phyloP scores from a whole-genome alignment of 2,329 filamentous ascomycete species.

The Ascochyta viciae-villosae region DNA sequence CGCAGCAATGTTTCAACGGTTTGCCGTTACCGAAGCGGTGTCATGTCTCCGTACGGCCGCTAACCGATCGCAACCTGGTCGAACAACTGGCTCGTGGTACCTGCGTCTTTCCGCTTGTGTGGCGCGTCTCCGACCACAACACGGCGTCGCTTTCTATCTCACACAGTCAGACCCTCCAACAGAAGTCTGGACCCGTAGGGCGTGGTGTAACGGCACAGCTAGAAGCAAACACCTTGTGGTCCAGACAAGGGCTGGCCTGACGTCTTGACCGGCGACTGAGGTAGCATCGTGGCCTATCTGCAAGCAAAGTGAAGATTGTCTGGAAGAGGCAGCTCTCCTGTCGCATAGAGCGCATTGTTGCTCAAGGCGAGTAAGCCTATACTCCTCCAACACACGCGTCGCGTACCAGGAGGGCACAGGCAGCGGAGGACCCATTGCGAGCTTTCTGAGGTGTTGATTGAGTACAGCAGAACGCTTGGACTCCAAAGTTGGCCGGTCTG shows the following conservation, averaged over 20 bases:
- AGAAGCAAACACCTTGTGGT: neutral
- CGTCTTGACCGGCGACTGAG: neutral
- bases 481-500: constrained; percentile 16
- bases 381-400: constrained; percentile 15
- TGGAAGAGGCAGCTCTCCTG: constrained; percentile 2
- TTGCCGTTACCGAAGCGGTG: constrained; percentile 26
- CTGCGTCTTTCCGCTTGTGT: constrained; percentile 33
- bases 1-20: constrained; percentile 34
- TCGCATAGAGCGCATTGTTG: constrained; percentile 9
- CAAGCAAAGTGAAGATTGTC: neutral
- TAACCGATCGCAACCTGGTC: constrained; percentile 29
- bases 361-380: constrained; percentile 10
- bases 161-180: constrained; percentile 8
- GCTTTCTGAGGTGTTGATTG: constrained; percentile 9
- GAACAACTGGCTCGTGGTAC: constrained; percentile 34
- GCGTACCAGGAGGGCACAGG: constrained; percentile 12
- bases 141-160: constrained; percentile 5
- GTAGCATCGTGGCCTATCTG: neutral
- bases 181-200: constrained; percentile 5
- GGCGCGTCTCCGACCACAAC: constrained; percentile 17
- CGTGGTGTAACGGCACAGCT: constrained; percentile 32
- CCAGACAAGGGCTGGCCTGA: constrained; percentile 5
- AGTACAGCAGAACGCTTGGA: constrained; percentile 18
- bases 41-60: constrained; percentile 27
- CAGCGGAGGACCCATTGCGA: constrained; percentile 2